Evolutionary conservation across 2,329 filamentous ascomycete species (phyloP), one percentile per base, ranked within the genome.

Genomic region (Fusarium aywerte): DNA sequence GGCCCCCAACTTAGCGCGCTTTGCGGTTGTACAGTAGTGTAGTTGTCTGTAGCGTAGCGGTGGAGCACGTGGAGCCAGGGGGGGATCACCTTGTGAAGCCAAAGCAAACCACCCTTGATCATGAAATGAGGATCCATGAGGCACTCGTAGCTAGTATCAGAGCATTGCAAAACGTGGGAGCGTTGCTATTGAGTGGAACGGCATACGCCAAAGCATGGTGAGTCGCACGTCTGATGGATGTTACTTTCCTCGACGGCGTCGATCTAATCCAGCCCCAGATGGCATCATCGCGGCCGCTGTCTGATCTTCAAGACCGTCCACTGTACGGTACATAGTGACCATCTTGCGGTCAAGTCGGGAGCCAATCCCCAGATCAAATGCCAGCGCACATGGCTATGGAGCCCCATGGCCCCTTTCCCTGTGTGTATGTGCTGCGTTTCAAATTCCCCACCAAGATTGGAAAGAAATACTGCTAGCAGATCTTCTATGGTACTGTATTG

Each of bases 11-110:
- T 63, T 63, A 63, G 58, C 60, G 60, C 60, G 58, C 39, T 45
- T 43, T 25, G 58, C 51, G 44, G 43, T 50, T 51, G 20, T 44
- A 39, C n/a, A n/a, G n/a, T n/a, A n/a, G n/a, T n/a, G n/a, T n/a
- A n/a, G n/a, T n/a, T n/a, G 38, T 50, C 47, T 36, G 45, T 42
- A 48, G 48, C 40, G 40, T 53, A 42, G 53, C 7, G 36, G 64
- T 68, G 64, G 64, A 68, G 64, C 64, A 67, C 64, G 53, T 65
- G 60, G 64, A 54, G 50, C 53, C 64, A 67, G 53, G 64, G 63
- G 63, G 62, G 64, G 58, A 49, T 58, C 25, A 42, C n/a, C 40
- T 18, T 32, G 44, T 21, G 39, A 43, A 56, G 47, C 43, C 55
- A 53, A 45, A 62, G 58, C 42, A 47, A 62, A 62, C 32, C 59